Base-by-base conservation (phyloP, 805 yeast species). In the Priceomyces medius region DNA sequence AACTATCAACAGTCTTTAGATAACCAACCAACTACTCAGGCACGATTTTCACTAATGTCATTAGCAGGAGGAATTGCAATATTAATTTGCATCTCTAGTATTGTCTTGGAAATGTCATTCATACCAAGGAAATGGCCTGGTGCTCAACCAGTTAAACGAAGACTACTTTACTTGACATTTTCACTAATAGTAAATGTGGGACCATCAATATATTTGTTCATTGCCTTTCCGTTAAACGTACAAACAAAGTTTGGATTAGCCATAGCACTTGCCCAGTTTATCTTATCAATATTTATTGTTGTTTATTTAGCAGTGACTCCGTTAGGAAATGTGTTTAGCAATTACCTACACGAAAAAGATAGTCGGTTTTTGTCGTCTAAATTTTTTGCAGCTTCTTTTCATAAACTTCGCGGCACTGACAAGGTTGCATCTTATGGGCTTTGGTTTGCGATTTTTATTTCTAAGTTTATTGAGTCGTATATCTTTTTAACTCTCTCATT, bases 311-410 rank as follows among this genome's bases (percentile, higher is more conserved):
- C 68, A 1, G 46, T 64, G 17, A 69, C 74, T n/a, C 93, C 95
- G 0, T 61, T 85, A 7, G 77, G 83, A 3, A 66, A 67, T 0
- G 44, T 84, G 17, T 77, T 84, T 46, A 38, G 55, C 1, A 63
- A 72, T 3, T 58, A 66, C 26, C 55, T 62, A 35, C 31, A 51
- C 10, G 56, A 50, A 6, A 43, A 42, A 17, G 54, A 49, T 39
- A 65, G 84, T 51, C 68, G 59, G 32, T 75, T 56, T 47, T 63
- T 77, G 19, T 77, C 91, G 0, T 77, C 77, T 26, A 66, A 41
- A 20, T 18, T 44, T 3, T 60, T 64, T 35, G 54, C 57, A 8
- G 42, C 61, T 0, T 21, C 50, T 1, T 66, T 60, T 40, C 65
- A 69, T 5, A 43, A 44, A 14, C 40, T 64, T 13, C 35, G 47